Base-by-base conservation (phyloP, 2,329 filamentous ascomycete species). In the Aspergillus bombycis region DNA sequence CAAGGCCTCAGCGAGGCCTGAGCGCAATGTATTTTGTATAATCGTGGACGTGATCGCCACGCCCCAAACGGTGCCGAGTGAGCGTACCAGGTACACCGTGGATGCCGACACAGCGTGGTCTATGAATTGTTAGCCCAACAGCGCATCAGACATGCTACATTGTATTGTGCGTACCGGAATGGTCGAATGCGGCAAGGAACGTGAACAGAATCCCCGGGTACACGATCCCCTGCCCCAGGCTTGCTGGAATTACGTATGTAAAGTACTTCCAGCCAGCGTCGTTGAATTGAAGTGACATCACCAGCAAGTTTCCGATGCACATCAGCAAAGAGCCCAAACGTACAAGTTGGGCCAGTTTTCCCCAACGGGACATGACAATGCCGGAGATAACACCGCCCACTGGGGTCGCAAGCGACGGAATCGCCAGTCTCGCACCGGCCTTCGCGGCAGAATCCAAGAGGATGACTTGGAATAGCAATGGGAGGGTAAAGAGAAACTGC, bases 41-140 rank as follows among this genome's bases (percentile, higher is more conserved):
- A 90, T 86, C 8, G 87, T 83, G 10, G 87, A 88, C 0, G 86
- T 86, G 41, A 87, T 79, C 0, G 88, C 87, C 1, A 90, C 88
- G 11, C 88, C 87, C 83, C 86, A 89, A 19, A 90, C 87, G 0
- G 83, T 85, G 2, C 87, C 88, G 3, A 90, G 76, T 0, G 86
- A 89, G 30, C 88, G 84, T 50, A 90, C 83, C 23, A 90, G 81
- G 71, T 90, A 90, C 8, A 88, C 84, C 0, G 85, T 88, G 1
- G 86, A 89, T 2, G 87, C 83, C 0, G 84, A 85, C 1, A 89
- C 86, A 12, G 87, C 86, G 68, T 89, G 86, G 58, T 89, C 87
- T 88, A 41, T 14, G 38, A 36, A 14, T 9, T 54, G 32, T 56
- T 10, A 68, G 21, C 11, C 3, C 12, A 11, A n/a, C 12, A 11